These are phyloP conservation scores for Diaporthe amygdali DNA, from an alignment of 2,329 filamentous ascomycete species.

Conservation along the genomic window DNA sequence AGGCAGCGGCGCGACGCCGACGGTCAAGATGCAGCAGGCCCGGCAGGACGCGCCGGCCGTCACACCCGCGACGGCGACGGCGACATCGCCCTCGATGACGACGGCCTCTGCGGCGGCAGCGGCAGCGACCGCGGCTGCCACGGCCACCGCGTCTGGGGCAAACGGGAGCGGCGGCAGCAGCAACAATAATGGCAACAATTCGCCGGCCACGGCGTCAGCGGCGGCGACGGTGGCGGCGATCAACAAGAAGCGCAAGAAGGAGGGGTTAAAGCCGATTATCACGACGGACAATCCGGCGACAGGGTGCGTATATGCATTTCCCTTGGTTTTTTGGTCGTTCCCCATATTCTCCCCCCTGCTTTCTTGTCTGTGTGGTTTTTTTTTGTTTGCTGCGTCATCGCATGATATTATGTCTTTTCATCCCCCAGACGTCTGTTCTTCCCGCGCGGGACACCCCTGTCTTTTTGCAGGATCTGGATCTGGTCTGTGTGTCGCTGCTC, in stretches of 20 bases:
- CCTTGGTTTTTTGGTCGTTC: constrained; percentile 4
- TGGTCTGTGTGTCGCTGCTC: constrained; percentile 7
- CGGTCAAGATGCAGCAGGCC: constrained; percentile 20
- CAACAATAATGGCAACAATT: neutral
- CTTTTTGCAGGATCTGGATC: neutral
- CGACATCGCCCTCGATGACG: neutral
- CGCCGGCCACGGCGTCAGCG: constrained; percentile 25
- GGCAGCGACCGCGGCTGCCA: neutral
- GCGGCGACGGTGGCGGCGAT: constrained; percentile 25
- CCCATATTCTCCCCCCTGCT: neutral
- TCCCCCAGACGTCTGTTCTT: neutral
- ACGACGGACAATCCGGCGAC: constrained; percentile 60
- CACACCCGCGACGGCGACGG: constrained; percentile 15
- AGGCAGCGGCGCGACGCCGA: neutral
- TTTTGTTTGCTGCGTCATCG: neutral
- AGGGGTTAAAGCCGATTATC: constrained; percentile 76
- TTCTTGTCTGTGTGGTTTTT: neutral
- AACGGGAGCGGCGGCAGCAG: constrained; percentile 4
- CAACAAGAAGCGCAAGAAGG: constrained; percentile 78
- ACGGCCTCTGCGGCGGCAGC: constrained; percentile 5
- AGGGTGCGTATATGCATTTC: constrained; percentile 40
- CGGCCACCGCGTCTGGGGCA: neutral
- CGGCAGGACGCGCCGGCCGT: constrained; percentile 9
- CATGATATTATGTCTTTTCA: neutral
- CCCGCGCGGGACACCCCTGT: neutral